phyloP scores from a whole-genome alignment of 2,329 filamentous ascomycete genomes.

The Thielaviopsis populi region DNA sequence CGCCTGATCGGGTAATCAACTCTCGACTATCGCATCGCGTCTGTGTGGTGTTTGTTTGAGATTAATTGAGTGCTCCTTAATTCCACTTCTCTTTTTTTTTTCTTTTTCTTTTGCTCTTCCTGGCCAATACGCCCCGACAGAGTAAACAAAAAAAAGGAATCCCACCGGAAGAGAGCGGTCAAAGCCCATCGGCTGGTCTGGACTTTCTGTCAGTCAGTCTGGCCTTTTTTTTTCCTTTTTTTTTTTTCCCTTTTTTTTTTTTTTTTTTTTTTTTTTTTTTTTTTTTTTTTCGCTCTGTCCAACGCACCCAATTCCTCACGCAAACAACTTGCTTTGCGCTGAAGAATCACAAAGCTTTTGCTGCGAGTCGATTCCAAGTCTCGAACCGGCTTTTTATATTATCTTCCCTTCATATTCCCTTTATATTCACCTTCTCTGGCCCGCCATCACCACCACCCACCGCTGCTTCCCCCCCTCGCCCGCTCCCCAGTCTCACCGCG shows the following conservation, averaged over 20 bases:
- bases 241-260: neutral
- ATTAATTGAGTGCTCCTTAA: neutral
- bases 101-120: constrained; percentile 22
- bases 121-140: neutral
- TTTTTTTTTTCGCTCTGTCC: neutral
- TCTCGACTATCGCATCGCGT: neutral
- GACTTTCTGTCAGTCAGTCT: constrained; percentile 16
- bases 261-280: neutral
- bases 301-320: neutral
- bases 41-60: neutral
- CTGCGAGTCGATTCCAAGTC: neutral
- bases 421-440: neutral
- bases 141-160: neutral
- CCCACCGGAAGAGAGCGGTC: constrained; percentile 1
- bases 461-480: neutral
- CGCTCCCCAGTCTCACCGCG: neutral
- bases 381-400: neutral
- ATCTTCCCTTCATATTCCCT: neutral
- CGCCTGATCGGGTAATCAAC: neutral
- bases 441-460: neutral
- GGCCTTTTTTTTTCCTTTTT: neutral
- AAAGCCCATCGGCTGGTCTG: constrained; percentile 12
- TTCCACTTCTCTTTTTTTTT: constrained; percentile 1
- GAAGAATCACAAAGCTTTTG: neutral
- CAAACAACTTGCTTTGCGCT: constrained; percentile 3